phyloP scores from a whole-genome alignment of 129 eudicot species.

The Oenanthe sinensis region DNA sequence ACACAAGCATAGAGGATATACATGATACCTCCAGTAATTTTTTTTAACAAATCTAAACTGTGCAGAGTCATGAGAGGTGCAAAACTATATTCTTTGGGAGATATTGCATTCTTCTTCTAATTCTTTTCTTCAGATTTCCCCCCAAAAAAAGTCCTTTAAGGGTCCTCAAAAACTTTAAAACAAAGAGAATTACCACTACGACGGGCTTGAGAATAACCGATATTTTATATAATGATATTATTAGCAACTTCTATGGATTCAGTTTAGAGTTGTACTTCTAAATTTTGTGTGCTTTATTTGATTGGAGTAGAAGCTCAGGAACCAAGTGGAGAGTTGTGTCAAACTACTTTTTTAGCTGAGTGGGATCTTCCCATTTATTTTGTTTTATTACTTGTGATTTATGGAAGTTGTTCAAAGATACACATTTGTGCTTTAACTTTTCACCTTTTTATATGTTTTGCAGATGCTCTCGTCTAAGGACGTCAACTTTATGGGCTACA shows the following conservation, averaged over 20 bases:
- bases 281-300: neutral
- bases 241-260: neutral
- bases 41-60: no score
- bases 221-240: neutral
- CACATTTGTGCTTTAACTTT: neutral
- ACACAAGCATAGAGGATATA: neutral
- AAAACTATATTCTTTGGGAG: neutral
- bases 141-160: neutral
- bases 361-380: neutral
- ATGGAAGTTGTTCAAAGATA: neutral
- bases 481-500: constrained; percentile 91
- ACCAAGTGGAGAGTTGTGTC: neutral
- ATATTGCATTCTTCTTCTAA: neutral
- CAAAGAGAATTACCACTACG: neutral
- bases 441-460: constrained; percentile 11
- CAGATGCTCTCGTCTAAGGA: constrained; percentile 97
- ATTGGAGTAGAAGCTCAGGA: neutral
- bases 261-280: neutral
- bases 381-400: neutral
- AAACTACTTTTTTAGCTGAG: neutral
- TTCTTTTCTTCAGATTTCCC: neutral
- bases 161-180: neutral
- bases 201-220: neutral
- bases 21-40: no score
- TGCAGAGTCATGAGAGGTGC: no score